A percentile compares a stretch with the other conserved stretches of the same genome.
Conservation (phyloP, 2,329 filamentous ascomycete species). For the Ceratocystis alfenasii region DNA sequence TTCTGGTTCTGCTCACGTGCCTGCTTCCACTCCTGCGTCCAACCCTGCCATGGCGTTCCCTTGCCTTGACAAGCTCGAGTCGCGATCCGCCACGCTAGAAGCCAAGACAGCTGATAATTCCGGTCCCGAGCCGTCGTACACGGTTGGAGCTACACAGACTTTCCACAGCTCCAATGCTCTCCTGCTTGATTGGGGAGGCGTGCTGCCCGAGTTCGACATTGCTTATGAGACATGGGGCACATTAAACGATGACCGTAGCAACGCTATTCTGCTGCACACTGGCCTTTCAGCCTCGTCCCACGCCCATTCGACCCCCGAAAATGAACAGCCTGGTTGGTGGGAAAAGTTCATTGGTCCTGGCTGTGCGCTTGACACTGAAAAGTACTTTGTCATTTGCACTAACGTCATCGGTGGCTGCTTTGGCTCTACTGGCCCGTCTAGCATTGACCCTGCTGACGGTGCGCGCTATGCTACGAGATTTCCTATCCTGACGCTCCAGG, state of each 20-base stretch:
- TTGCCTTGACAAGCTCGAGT: conserved; percentile 75
- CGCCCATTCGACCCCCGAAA: conserved; percentile 78
- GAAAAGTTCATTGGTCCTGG: conserved; percentile 94
- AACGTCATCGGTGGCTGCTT: conserved; percentile 95
- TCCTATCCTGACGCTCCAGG: conserved; percentile 86
- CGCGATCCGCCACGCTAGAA: conserved; percentile 61
- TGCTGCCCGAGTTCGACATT: conserved; percentile 77
- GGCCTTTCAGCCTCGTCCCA: conserved; percentile 95
- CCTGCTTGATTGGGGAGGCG: conserved; percentile 85
- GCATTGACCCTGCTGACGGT: conserved; percentile 76
- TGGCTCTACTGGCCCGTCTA: conserved; percentile 83
- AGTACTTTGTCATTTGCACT: conserved; percentile 88
- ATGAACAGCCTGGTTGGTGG: conserved; percentile 93
- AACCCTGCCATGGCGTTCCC: conserved; percentile 85
- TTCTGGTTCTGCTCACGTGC: not conserved
- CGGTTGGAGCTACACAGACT: conserved; percentile 66
- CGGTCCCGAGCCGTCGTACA: conserved; percentile 90
- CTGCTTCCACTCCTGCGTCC: conserved; percentile 36
- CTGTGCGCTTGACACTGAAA: conserved; percentile 72
- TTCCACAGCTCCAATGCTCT: conserved; percentile 66
- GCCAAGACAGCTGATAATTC: conserved; percentile 42
- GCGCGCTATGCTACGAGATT: conserved; percentile 87
- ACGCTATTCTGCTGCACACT: conserved; percentile 85
- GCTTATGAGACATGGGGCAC: conserved; percentile 89
- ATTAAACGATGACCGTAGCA: conserved; percentile 67